Percentiles rank a stretch among this genome's conserved stretches.
Conservation (phyloP, 768 basidiomycete genomes). For the Phaeolepiota aurea region DNA sequence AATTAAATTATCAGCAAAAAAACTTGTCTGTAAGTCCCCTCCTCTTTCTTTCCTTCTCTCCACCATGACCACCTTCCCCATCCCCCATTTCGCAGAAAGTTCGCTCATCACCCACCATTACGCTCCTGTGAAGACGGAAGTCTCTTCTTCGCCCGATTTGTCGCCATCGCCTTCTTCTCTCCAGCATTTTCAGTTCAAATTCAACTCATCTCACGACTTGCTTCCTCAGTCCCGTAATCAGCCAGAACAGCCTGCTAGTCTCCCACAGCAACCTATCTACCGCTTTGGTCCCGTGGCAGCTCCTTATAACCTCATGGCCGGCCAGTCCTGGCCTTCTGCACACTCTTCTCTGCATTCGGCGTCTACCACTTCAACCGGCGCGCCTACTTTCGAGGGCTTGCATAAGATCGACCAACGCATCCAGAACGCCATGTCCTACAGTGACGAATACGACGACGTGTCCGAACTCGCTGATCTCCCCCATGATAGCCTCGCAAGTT, state of each 20-base stretch:
- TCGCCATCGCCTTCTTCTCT: constrained; percentile 17
- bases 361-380: constrained; percentile 7
- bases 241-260: constrained; percentile 18
- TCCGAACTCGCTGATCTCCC: constrained; percentile 45
- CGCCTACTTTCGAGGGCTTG: too few relatives aligned
- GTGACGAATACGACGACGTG: constrained; percentile 57
- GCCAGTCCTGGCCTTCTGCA: constrained; percentile 20
- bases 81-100: constrained; percentile 3
- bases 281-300: constrained; percentile 20
- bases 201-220: constrained; percentile 25
- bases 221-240: constrained; percentile 25
- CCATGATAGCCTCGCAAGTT: constrained; percentile 10
- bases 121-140: constrained; percentile 28
- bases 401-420: constrained; percentile 9
- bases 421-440: constrained; percentile 32
- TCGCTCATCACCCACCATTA: constrained; percentile 3
- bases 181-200: constrained; percentile 28
- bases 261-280: constrained; percentile 21
- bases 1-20: not conserved
- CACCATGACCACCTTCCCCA: not conserved
- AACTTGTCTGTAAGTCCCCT: not conserved
- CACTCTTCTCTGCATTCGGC: constrained; percentile 13
- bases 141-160: constrained; percentile 36
- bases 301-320: constrained; percentile 14
- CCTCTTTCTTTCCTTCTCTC: not conserved